Base-by-base conservation (phyloP, 305 asterid genomes). In the Petunia hybrid region DNA sequence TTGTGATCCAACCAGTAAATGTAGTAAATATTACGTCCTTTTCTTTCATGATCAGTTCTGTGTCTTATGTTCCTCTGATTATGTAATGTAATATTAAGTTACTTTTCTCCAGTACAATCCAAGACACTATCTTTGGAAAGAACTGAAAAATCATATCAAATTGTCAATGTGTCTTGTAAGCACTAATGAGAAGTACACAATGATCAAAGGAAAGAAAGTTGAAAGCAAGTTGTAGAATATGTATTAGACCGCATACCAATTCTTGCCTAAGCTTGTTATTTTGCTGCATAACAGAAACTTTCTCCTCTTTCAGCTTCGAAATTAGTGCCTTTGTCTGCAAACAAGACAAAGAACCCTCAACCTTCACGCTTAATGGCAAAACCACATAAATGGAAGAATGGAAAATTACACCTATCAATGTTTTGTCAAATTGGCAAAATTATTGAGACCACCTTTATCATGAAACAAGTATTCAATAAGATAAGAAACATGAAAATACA, bases 231-330 rank as follows among this genome's bases (percentile, higher is more conserved):
- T 9, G 10, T 35, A 12, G 6, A 71, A 35, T 31, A 71, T 46
- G 10, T 51, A 48, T 48, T 35, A 35, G 45, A 71, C 70, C 65
- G 73, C 77, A 81, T 87, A 92, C 95, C 93, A 92, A 84, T 87
- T 91, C 93, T 85, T 90, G 93, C 87, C 85, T 89, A 81, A 92
- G 93, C 89, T 85, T 89, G 80, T 76, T 86, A 79, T 85, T 91
- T 91, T 86, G 91, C 89, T 89, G 90, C 84, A 90, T 41, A 46
- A 82, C 90, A 84, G 85, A 78, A 79, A 56, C 81, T 78, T 90
- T 92, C 87, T 92, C 95, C 74, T 86, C 94, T 9, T 88, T 89
- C 87, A 92, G 87, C 91, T 86, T 91, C 7, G 90, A 83, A 61
- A 92, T 83, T 80, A 90, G 82, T 80, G 92, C 89, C 85, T 88